A percentile compares a stretch with the other conserved stretches of the same genome.
These are phyloP conservation scores for Colletotrichum spinosum DNA, from an alignment of 2,329 filamentous ascomycete genomes.

Conservation along the genomic window DNA sequence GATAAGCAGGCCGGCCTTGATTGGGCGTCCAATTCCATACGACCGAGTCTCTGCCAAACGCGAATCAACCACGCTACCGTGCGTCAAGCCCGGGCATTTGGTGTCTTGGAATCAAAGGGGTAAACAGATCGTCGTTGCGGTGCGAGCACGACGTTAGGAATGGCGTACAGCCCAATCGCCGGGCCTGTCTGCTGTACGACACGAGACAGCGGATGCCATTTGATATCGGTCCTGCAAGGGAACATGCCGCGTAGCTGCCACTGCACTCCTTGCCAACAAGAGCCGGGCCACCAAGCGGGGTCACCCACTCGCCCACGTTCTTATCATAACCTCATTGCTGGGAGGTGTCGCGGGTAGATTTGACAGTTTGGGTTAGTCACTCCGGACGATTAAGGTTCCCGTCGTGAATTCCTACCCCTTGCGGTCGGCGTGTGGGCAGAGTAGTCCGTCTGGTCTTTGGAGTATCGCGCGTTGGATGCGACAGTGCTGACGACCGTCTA, in stretches of 20 bases:
- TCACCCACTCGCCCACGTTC: constrained; percentile 17
- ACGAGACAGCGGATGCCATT: neutral
- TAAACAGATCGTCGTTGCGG: no score
- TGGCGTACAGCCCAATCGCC: neutral
- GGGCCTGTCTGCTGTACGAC: no score
- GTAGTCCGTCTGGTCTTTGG: neutral
- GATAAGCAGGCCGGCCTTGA: constrained; percentile 22
- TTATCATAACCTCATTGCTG: constrained; percentile 22
- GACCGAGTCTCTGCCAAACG: neutral
- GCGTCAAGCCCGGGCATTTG: no score
- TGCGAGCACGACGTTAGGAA: no score
- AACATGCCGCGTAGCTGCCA: neutral
- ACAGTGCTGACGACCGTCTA: constrained; percentile 1
- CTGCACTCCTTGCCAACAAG: no score
- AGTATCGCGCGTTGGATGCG: neutral
- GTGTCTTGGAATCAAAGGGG: no score
- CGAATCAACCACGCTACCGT: neutral
- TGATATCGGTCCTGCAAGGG: constrained; percentile 21
- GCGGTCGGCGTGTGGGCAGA: neutral
- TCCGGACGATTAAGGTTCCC: constrained; percentile 5
- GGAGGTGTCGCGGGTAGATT: constrained; percentile 26
- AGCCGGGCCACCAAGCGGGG: constrained; percentile 31
- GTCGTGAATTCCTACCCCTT: constrained; percentile 31
- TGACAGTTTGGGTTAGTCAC: constrained; percentile 27
- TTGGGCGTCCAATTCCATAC: constrained; percentile 11